phyloP scores from a whole-genome alignment of 116 monocot species.

The Iris pallida region DNA sequence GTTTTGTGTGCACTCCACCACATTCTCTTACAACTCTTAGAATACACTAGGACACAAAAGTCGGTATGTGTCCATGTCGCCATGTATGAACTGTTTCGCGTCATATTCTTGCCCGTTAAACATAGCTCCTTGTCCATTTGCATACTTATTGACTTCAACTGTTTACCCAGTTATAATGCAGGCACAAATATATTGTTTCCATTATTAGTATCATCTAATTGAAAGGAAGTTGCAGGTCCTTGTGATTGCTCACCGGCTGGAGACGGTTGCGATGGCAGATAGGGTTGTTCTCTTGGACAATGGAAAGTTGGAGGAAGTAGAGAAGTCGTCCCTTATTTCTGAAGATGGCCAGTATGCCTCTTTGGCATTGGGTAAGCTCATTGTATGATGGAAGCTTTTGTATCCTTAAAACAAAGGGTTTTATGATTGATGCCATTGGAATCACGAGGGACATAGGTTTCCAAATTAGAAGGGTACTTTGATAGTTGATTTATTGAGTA shows the following conservation, averaged over 20 bases:
- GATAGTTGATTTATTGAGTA: too few relatives aligned
- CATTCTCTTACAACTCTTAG: too few relatives aligned
- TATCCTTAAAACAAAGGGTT: too few relatives aligned
- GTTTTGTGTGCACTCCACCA: too few relatives aligned
- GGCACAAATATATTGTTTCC: not conserved
- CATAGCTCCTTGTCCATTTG: not conserved
- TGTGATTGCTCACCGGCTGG: constrained; percentile 69
- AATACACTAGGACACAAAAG: too few relatives aligned
- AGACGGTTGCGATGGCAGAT: constrained; percentile 78
- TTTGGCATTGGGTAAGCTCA: not conserved
- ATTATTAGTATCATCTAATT: not conserved
- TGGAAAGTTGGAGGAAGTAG: constrained; percentile 52
- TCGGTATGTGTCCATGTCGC: too few relatives aligned
- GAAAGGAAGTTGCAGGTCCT: constrained; percentile 46
- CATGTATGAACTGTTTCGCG: too few relatives aligned
- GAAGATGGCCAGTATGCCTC: constrained; percentile 22
- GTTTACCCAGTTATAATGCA: not conserved
- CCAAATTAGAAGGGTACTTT: too few relatives aligned
- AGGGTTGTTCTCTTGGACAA: constrained; percentile 58
- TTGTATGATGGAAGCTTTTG: not conserved
- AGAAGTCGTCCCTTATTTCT: constrained; percentile 36
- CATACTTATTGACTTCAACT: not conserved
- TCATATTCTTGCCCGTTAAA: too few relatives aligned
- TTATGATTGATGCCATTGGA: too few relatives aligned
- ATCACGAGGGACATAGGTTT: too few relatives aligned